Conservation (phyloP, 805 yeast genomes). For the Saturnispora hagleri region DNA sequence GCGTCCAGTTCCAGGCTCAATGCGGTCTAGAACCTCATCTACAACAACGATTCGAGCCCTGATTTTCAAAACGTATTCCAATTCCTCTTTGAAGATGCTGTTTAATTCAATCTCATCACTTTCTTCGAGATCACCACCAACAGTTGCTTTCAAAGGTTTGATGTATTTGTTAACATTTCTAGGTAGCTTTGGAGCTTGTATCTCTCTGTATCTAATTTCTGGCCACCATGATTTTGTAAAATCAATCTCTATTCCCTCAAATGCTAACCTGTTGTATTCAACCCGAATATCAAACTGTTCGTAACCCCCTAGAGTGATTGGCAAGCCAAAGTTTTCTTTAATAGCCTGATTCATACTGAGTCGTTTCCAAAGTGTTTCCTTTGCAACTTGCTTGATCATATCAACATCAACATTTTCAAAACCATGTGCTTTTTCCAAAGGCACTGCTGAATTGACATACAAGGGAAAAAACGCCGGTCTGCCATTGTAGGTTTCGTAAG, state of each 20-base stretch:
- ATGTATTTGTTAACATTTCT: slow-evolving; percentile 23
- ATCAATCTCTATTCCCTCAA: slow-evolving; percentile 27
- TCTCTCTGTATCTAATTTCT: slow-evolving; percentile 18
- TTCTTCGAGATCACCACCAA: slow-evolving; percentile 17
- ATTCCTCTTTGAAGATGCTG: slow-evolving; percentile 17
- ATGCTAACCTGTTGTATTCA: slow-evolving; percentile 22
- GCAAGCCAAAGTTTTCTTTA: slow-evolving; percentile 25
- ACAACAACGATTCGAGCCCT: slow-evolving; percentile 24
- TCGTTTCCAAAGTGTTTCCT: slow-evolving; percentile 20
- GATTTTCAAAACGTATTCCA: slow-evolving; percentile 26
- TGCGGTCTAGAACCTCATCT: slow-evolving; percentile 12
- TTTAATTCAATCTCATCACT: slow-evolving; percentile 16
- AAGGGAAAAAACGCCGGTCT: slow-evolving; percentile 28
- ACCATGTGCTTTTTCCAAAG: slow-evolving; percentile 20
- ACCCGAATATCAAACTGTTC: slow-evolving; percentile 24
- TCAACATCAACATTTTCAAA: slow-evolving; percentile 24
- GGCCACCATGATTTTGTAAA: slow-evolving; percentile 25
- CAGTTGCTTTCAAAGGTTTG: slow-evolving; percentile 24
- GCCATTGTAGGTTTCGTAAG: slow-evolving; percentile 22
- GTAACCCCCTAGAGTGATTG: slow-evolving; percentile 23
- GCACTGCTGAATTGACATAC: slow-evolving; percentile 21
- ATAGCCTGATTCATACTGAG: slow-evolving; percentile 25
- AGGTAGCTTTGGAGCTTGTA: slow-evolving; percentile 17
- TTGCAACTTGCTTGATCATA: slow-evolving; percentile 19
- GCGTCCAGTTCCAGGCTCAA: slow-evolving; percentile 23